Percentiles rank a stretch among this genome's conserved stretches.
Conservation (phyloP, 805 yeast genomes). For the Priceomyces haplophilus region DNA sequence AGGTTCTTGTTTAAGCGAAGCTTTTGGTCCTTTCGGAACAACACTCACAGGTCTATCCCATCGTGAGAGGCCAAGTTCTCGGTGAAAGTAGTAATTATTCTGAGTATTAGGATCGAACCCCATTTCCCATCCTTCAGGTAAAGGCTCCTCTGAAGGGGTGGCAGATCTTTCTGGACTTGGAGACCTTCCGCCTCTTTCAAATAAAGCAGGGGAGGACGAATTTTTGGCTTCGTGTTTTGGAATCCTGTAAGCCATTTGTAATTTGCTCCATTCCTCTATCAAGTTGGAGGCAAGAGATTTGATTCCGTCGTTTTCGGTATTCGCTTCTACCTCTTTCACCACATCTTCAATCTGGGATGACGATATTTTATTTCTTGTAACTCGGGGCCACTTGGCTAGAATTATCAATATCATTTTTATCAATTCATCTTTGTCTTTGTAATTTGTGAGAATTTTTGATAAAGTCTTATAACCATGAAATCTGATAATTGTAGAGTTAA, state of each 20-base stretch:
- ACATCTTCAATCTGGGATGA: constrained; percentile 69
- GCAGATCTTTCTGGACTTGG: constrained; percentile 17
- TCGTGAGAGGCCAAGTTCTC: constrained; percentile 43
- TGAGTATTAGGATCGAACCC: constrained; percentile 48
- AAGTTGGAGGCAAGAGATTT: constrained; percentile 41
- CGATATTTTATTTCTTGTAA: constrained; percentile 74
- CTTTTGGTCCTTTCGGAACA: constrained; percentile 32
- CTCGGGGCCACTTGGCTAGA: constrained; percentile 49
- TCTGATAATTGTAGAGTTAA: constrained; percentile 60
- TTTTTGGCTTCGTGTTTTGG: constrained; percentile 45
- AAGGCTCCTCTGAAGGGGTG: constrained; percentile 21
- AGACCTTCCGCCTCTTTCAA: constrained; percentile 22
- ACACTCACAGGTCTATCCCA: constrained; percentile 58
- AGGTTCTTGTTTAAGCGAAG: constrained; percentile 13
- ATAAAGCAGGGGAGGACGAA: constrained; percentile 11
- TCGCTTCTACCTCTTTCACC: constrained; percentile 41
- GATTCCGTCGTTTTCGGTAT: constrained; percentile 23
- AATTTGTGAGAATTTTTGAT: constrained; percentile 52
- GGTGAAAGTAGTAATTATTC: constrained; percentile 53
- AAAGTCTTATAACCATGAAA: constrained; percentile 87
- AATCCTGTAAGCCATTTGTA: constrained; percentile 82
- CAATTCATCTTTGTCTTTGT: constrained; percentile 27
- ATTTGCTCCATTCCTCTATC: constrained; percentile 64
- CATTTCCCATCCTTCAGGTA: constrained; percentile 68
- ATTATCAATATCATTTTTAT: constrained; percentile 52